Conservation (phyloP, 768 basidiomycete genomes). For the Solioccasus polychromus region DNA sequence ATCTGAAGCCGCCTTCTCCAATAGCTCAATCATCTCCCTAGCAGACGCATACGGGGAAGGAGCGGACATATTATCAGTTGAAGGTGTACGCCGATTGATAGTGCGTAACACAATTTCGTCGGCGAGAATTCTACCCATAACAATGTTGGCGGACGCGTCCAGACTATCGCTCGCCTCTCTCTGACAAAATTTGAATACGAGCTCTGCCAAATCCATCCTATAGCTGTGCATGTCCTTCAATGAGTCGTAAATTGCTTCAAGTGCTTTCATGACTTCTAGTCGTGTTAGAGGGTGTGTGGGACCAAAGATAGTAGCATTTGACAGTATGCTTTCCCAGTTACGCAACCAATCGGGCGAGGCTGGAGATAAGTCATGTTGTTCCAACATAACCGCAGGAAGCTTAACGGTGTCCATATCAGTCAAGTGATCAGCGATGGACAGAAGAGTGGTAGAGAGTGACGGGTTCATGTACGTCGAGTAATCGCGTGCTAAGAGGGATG, state of each 20-base stretch:
- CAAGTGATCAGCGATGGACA: constrained; percentile 66
- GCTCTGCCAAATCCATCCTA: constrained; percentile 49
- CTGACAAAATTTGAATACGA: constrained; percentile 54
- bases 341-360: constrained; percentile 69
- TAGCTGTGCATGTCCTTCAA: constrained; percentile 70
- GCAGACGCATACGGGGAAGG: constrained; percentile 20
- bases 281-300: constrained; percentile 50
- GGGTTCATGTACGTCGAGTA: constrained; percentile 57
- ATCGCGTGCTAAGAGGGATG: constrained; percentile 62
- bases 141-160: constrained; percentile 30
- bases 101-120: constrained; percentile 64
- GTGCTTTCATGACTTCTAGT: constrained; percentile 51
- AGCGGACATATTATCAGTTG: constrained; percentile 7
- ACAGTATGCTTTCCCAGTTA: constrained; percentile 60
- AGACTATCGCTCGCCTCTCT: constrained; percentile 26
- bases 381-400: constrained; percentile 59
- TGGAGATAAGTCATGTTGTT: constrained; percentile 67
- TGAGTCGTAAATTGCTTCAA: constrained; percentile 59
- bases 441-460: constrained; percentile 58
- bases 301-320: constrained; percentile 45
- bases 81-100: constrained; percentile 36
- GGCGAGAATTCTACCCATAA: constrained; percentile 59
- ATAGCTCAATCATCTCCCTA: constrained; percentile 37
- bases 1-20: constrained; percentile 39
- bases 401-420: constrained; percentile 65